Evolutionary conservation across 2,329 filamentous ascomycete genomes (phyloP).

Genomic region (Aureobasidium lini): DNA sequence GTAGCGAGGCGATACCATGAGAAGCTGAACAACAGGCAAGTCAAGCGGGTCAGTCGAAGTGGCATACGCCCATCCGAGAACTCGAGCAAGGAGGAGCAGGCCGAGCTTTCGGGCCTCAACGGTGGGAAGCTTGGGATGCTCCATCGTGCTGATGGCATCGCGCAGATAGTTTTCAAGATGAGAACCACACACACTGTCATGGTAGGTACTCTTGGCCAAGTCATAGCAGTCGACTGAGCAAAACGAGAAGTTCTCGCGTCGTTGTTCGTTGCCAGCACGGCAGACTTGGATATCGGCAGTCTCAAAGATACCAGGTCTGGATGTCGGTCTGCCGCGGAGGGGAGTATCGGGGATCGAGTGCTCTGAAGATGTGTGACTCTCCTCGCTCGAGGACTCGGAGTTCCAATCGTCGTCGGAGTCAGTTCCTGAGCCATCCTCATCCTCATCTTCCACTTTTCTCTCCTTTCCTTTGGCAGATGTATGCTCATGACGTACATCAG

Average conservation of each 20-base stretch:
- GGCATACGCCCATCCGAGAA: conserved; percentile 9
- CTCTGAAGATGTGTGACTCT: not conserved
- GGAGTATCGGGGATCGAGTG: not conserved
- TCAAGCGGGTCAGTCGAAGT: conserved; percentile 12
- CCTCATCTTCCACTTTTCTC: not conserved
- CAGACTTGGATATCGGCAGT: conserved; percentile 8
- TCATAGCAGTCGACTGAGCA: conserved; percentile 12
- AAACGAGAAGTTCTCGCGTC: conserved; percentile 7
- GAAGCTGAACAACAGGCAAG: conserved; percentile 2
- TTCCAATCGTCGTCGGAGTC: not conserved
- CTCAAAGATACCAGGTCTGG: not conserved
- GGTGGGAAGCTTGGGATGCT: not conserved
- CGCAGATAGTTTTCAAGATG: conserved; percentile 6
- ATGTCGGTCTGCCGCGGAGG: not conserved
- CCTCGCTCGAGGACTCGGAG: not conserved
- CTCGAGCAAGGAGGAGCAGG: conserved; percentile 8
- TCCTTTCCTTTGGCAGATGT: too few relatives aligned
- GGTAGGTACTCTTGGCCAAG: not conserved
- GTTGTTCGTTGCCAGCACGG: not conserved
- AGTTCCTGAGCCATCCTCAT: not conserved
- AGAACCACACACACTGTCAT: not conserved
- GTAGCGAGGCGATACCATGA: not conserved
- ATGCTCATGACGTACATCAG: too few relatives aligned
- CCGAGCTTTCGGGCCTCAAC: not conserved
- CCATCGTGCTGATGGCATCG: not conserved